Evolutionary conservation across 2,329 filamentous ascomycete genomes (phyloP), one percentile per base, ranked within the genome.

Genomic region (Scytalidium lignicola): DNA sequence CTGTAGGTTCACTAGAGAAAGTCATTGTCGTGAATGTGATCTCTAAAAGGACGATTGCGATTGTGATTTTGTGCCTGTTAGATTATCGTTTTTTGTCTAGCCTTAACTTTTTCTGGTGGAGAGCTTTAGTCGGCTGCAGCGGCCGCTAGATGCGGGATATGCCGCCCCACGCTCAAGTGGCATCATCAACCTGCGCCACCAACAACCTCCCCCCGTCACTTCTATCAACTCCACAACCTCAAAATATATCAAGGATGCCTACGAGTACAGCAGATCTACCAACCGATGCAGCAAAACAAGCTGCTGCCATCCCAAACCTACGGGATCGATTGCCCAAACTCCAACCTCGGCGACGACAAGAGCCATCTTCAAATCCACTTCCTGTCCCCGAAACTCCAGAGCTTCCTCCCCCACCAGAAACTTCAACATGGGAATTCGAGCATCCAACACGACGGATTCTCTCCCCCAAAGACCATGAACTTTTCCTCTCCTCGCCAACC

Each of bases 381-480:
- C 85, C 90, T 53, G 74, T 86, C 42, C 91, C 91, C 51, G 75
- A 79, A 57, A 95, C 91, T 22, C 90, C 90, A 43, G 65, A 75
- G 37, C 76, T 96, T 8, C 83, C 89, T 28, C 67, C 81, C 43
- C 84, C 85, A 17, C 84, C 86, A 51, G 76, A 82, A 53, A 73
- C 77, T 39, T 75, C 78, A 46, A 74, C 70, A 42, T 74, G 84
- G 62, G 70, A 67, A 5, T 95, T 88, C 72, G 72, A 74, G 50
- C 72, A 72, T 5, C 93, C 93, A 1, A 79, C 76, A 12, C 80
- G 91, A 52, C 81, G 91, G 8, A 97, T 99, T 46, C 72, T 99
- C 12, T 92, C 90, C 2, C 74, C 75, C 2, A 73, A 79, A 44
- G 93, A 99, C 58, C 91, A 95, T 64, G 77, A 88, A 17, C 70